Evolutionary conservation across 2,329 filamentous ascomycete genomes (phyloP), one percentile per base, ranked within the genome.

Genomic region (Talaromyces sp.): DNA sequence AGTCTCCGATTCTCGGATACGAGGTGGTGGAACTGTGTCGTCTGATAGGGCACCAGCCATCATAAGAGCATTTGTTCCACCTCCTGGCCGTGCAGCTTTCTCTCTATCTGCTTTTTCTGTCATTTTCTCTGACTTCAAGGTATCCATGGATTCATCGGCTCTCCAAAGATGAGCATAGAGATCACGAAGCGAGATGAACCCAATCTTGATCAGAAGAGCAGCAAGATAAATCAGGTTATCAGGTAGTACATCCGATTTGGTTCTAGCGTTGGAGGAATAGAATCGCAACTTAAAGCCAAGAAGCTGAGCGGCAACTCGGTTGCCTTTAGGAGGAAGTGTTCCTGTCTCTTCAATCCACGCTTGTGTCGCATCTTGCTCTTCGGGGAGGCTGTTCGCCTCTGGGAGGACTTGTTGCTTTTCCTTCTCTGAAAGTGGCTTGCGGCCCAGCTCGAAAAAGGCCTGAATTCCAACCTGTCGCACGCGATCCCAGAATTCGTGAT

Each of bases 251-350:
- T 97, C 94, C 1, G 82, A 78, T 49, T 86, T 82, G 54, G 90
- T 85, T 51, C 93, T 85, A 32, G 88, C 86, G 24, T 86, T 80
- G 0, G 91, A 95, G 36, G 90, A 89, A 68, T 99, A 99, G 72
- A 96, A 99, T 13, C 90, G 89, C 46, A 99, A 82, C 74, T 99
- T 99, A 81, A 99, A 99, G 3, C 94, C 94, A 13, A 99, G 85
- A 3, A 99, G 82, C 70, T 97, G 94, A 27, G 95, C 95, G 1
- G 94, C 94, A 54, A 95, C 90, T 39, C 88, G 85, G 69, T 97
- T 99, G 27, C 95, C 94, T 27, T 83, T 80, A 1, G 92, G 91
- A 4, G 92, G 92, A 3, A 94, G 75, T 0, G 90, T 95, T 51
- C 86, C 87, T 2, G 93, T 97, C 54, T 84, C 79, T 57, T 85